Base-by-base conservation (phyloP, 2,329 filamentous ascomycete genomes). In the Aspergillus fijiensis region DNA sequence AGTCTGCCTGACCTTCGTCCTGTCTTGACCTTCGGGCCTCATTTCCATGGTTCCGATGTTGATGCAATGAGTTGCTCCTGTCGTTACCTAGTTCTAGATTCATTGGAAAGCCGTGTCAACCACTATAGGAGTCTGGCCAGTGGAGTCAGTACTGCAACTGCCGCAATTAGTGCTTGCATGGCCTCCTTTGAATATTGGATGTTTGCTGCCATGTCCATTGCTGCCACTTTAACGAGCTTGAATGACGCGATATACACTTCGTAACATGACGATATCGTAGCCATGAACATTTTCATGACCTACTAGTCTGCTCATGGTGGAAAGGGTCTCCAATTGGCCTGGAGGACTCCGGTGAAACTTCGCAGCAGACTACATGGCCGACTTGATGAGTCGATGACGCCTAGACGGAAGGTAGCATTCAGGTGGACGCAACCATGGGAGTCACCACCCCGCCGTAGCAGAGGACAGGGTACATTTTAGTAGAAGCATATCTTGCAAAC, bases 341-440 rank as follows among this genome's bases (percentile, higher is more conserved):
- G n/a, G 39, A 19, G 7, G 2, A 16, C 14, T 7, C 16, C 39
- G 16, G 14, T 19, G 2, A 29, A 29, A n/a, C 39, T 45, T 16
- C 16, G 6, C 39, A 45, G 16, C 39, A 45, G 16, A 45, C 14
- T 12, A 19, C 6, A 19, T 45, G 16, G 1, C 3, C 14, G 35
- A 31, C 33, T 29, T 42, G 19, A 45, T 29, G 42, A 29, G 50
- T 63, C 62, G 60, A 67, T 67, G 66, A 68, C 66, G 65, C 60
- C 45, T 65, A 62, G 61, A 65, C 54, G 51, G 53, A 21, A 25
- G 55, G 62, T 64, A 60, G 60, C 51, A 64, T 64, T 47, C 47
- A 23, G 49, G 21, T 31, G 47, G 52, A 65, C 56, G 63, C 55
- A 61, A 62, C 65, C 58, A 54, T 55, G 27, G 52, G 19, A 49